Evolutionary conservation across 2,329 filamentous ascomycete genomes (phyloP), one percentile per base, ranked within the genome.

Genomic region (Ploettnerulaceae sp.): DNA sequence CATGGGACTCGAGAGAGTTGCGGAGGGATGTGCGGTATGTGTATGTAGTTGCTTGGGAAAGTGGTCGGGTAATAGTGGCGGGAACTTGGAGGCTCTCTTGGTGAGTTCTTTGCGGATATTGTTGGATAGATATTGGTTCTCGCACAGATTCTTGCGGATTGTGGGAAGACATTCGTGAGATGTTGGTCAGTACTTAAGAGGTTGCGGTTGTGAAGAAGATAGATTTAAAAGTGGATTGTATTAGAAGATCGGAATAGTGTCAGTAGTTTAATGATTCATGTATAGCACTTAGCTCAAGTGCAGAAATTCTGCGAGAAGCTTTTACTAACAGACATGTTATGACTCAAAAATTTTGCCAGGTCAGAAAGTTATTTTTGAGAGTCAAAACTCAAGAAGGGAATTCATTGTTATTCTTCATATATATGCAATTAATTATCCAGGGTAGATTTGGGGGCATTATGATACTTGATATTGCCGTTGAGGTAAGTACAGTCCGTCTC

Each of bases 31-130:
- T 29, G 17, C 25, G 15, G 25, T 40, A 24, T n/a, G 37, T 40
- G 25, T 40, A 40, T 2, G 37, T 40, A 14, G 37, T 31, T 29
- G 28, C 24, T 31, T 29, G 37, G 3, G 37, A 40, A 26, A 40
- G n/a, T 4, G 37, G 37, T 9, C 37, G 37, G 4, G 15, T 24
- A 4, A 18, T 15, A n/a, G 9, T 21, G n/a, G n/a, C n/a, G 7
- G 37, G 37, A 6, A 40, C 3, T 4, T 40, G 24, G 11, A 29
- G 37, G 3, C 9, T 40, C 14, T 40, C 25, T 6, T 18, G 15
- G 17, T 29, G 17, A 12, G 28, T 29, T 6, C 2, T 7, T 7
- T 24, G 22, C 1, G 11, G n/a, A 11, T n/a, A 17, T 18, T 24
- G 24, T 21, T n/a, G 17, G 3, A 29, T 24, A 7, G 37, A 18